Base-by-base conservation (phyloP, 2,329 filamentous ascomycete genomes). In the Aureobasidium namibiae region DNA sequence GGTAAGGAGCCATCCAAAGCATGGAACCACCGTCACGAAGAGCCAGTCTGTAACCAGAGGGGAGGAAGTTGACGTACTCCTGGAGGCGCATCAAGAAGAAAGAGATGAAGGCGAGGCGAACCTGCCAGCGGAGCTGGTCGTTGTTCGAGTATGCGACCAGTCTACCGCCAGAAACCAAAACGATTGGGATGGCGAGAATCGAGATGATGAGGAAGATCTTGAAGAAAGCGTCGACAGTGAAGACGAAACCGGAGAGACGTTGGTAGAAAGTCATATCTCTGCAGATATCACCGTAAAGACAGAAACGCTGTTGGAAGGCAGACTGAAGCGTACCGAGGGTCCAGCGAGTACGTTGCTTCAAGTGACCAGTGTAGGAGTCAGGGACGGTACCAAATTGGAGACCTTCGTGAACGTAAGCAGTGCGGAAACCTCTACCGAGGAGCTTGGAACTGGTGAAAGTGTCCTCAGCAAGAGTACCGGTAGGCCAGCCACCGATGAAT, bases 1-100 rank as follows among this genome's bases (percentile, higher is more conserved):
- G 81, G 69, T 83, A 85, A 0, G 82, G 82, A 7, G 82, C 77
- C 82, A 85, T 85, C 82, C 82, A 85, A 29, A 85, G 73, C 68
- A 83, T 79, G 62, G 80, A 80, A 4, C 80, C 75, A 2, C 77
- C 76, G 39, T 80, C 80, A 57, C 82, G 76, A 68, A 83, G 81
- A 4, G 80, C 82, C 11, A 80, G 81, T 67, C 82, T 78, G 65
- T 84, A 84, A 21, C 82, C 82, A 1, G 80, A 76, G 0, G 82
- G 82, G 13, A 83, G 0, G 83, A 77, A 24, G 75, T 96, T 52
- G 80, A 85, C 57, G 75, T 82, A 54, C 72, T 87, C 3, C 65
- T 95, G n/a, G 72, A 76, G 48, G 73, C 74, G 56, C 78, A 79
- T 63, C 62, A 74, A 10, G 81, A 78, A 8, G 65, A 76, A 9